Conservation (phyloP, 495 filamentous ascomycete species). For the Sabuloglossum arenarium region DNA sequence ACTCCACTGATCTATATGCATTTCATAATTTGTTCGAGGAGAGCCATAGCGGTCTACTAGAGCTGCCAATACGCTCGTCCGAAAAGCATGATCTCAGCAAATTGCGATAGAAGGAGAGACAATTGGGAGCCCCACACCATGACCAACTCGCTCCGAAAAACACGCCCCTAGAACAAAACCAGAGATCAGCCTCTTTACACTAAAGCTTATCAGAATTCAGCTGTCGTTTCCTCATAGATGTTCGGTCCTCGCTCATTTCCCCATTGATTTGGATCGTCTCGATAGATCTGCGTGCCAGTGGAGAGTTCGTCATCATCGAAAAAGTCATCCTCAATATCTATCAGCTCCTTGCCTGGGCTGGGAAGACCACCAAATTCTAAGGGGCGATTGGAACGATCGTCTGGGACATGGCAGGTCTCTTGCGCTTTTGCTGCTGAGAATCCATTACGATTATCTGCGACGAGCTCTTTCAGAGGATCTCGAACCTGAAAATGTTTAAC, state of each 20-base stretch:
- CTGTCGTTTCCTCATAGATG: not conserved
- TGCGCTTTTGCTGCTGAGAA: not conserved
- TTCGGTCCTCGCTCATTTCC: not conserved
- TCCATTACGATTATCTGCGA: not conserved
- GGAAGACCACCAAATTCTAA: not conserved
- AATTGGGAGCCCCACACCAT: too few relatives aligned
- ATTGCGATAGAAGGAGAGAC: too few relatives aligned
- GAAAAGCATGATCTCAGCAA: too few relatives aligned
- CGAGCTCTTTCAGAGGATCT: not conserved
- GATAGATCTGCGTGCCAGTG: not conserved
- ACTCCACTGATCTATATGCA: too few relatives aligned
- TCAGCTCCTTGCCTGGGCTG: constrained; percentile 2
- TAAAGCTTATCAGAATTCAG: not conserved
- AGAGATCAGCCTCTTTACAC: not conserved
- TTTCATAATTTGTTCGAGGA: too few relatives aligned
- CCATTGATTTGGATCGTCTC: not conserved
- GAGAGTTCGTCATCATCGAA: constrained; percentile 7
- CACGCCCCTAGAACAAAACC: not conserved
- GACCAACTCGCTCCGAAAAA: too few relatives aligned
- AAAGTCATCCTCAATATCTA: constrained; percentile 5
- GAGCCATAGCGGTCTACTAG: too few relatives aligned
- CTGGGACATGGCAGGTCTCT: not conserved
- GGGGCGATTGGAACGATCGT: not conserved
- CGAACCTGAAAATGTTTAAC: not conserved
- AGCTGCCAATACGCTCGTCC: too few relatives aligned